Evolutionary conservation across 208 protist species (phyloP).

Genomic region (Wallacemonas rigidus): DNA sequence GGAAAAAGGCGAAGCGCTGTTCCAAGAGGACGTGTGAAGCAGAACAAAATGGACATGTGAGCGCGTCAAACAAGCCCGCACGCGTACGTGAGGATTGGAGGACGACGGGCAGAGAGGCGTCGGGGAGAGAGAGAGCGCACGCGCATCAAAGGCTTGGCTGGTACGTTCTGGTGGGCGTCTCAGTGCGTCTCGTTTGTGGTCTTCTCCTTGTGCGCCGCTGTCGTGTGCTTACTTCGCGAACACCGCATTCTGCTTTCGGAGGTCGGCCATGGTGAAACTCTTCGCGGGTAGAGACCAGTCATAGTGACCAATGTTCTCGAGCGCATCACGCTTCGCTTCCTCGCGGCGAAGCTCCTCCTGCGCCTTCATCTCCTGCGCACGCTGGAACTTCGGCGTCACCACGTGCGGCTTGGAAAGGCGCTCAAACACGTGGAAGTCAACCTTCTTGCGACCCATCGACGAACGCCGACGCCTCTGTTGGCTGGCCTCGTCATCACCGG

Average conservation of each 20-base stretch:
- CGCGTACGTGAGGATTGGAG: too few relatives aligned
- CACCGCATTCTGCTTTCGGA: conserved; percentile 53
- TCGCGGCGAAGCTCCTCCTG: conserved; percentile 20
- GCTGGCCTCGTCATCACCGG: not conserved
- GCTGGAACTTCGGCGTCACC: conserved; percentile 37
- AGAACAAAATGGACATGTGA: conserved; percentile 4
- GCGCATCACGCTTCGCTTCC: conserved; percentile 28
- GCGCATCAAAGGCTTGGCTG: too few relatives aligned
- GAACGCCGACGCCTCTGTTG: not conserved
- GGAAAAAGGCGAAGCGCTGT: not conserved
- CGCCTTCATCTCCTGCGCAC: conserved; percentile 33
- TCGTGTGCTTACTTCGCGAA: conserved; percentile 19
- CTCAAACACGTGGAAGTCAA: conserved; percentile 45
- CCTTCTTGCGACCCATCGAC: conserved; percentile 5
- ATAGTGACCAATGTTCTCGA: conserved; percentile 33
- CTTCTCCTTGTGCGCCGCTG: not conserved
- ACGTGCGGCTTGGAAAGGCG: conserved; percentile 50
- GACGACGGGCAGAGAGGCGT: too few relatives aligned
- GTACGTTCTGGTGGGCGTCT: too few relatives aligned
- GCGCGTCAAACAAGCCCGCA: not conserved
- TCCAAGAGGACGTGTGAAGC: not conserved
- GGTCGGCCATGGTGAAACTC: conserved; percentile 51
- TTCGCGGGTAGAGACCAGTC: conserved; percentile 43
- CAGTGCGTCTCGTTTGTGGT: too few relatives aligned
- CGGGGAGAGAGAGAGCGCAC: too few relatives aligned